Base-by-base conservation (phyloP, 208 protist genomes). In the Trypanosoma cruzi region DNA sequence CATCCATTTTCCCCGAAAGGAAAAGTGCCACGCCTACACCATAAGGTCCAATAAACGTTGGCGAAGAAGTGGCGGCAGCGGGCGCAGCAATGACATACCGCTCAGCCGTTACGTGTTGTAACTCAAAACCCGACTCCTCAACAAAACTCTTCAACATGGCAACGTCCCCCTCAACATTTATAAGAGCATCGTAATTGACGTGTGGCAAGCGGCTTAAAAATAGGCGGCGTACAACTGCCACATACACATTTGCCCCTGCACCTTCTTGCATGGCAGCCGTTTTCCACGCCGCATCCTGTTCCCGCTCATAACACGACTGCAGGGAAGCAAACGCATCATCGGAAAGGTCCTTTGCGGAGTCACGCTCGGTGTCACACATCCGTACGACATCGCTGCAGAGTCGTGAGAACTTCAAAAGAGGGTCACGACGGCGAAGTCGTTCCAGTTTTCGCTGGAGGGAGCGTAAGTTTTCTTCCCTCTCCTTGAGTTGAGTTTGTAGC, bases 391-490 rank as follows among this genome's bases (percentile, higher is more conserved):
- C 80, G 59, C 77, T 96, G 73, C 89, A 96, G 10, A 82, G 75
- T 11, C 92, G 76, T 3, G 89, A 96, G 73, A 96, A 96, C 62
- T 93, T 74, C 54, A 92, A 64, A 20, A 94, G 65, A 10, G 92
- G 89, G 68, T 96, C 89, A 18, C 85, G 86, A 7, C 81, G 75
- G 10, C 89, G 85, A 68, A 89, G 75, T 26, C 92, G 87, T 26
- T 94, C 85, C 0, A 96, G 60, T 77, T 95, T 95, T 16, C 92
- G 89, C 57, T 91, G 88, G 57, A 96, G 61, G 7, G 89, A 93
- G 22, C 83, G 88, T 36, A 93, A 60, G 1, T 74, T 70, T 49
- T 90, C 86, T 16, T 95, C 88, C 56, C 76, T 82, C 11, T 65
- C 69, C 32, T 84, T 71, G 5, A 94, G 80, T 64, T 84, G 79